Conservation (phyloP, 108 stramenopile genomes). For the Cyclostephanos invisitatus region DNA sequence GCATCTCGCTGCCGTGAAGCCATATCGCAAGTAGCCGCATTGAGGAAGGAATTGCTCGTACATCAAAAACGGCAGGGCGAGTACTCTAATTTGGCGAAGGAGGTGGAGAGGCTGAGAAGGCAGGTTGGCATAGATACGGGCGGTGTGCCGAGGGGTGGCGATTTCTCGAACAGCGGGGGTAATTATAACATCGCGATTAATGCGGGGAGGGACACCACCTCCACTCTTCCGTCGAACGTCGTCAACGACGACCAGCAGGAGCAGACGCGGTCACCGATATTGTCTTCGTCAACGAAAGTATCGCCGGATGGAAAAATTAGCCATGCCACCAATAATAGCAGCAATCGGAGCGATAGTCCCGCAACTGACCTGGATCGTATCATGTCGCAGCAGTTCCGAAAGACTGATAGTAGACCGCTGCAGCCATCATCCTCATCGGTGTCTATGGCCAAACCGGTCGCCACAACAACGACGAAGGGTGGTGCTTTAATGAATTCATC, state of each 20-base stretch:
- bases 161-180: background rate
- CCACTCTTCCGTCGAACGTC: background rate
- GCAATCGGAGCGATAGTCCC: slow-evolving; percentile 3
- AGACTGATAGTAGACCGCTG: background rate
- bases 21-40: slow-evolving; percentile 64
- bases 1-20: slow-evolving; percentile 78
- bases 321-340: background rate
- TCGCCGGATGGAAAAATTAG: background rate
- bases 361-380: slow-evolving; percentile 44
- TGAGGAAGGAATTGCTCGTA: slow-evolving; percentile 64
- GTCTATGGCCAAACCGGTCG: background rate
- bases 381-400: slow-evolving; percentile 46
- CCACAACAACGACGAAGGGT: background rate
- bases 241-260: background rate
- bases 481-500: background rate
- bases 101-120: slow-evolving; percentile 19
- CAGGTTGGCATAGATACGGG: slow-evolving; percentile 10
- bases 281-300: background rate
- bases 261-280: background rate
- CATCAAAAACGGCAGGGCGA: slow-evolving; percentile 61
- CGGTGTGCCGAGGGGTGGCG: background rate
- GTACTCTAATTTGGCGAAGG: slow-evolving; percentile 46
- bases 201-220: background rate
- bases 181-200: background rate
- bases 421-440: background rate